Base-by-base conservation (phyloP, 768 basidiomycete genomes). In the Collybia mongolica region DNA sequence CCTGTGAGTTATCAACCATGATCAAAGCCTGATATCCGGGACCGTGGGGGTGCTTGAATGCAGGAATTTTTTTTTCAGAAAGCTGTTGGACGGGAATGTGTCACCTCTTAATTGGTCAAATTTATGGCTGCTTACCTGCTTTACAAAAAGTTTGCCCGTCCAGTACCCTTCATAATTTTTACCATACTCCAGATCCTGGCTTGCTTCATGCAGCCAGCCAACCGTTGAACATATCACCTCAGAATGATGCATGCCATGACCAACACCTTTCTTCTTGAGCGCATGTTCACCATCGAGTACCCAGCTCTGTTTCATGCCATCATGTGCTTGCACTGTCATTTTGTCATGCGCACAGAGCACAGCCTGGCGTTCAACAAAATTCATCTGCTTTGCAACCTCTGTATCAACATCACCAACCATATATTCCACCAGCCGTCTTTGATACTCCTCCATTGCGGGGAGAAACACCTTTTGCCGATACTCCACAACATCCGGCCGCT, bases 81-180 rank as follows among this genome's bases (percentile, higher is more conserved):
- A 68, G 40, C 65, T 67, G 50, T 0, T 17, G 24, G 15, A 22
- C 19, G 4, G 5, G 5, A 18, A 4, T 22, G 6, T 8, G 15
- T 46, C 71, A 70, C 2, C 73, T 72, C 67, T n/a, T n/a, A n/a
- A n/a, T n/a, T n/a, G n/a, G n/a, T n/a, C n/a, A n/a, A n/a, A n/a
- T n/a, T n/a, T n/a, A n/a, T n/a, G n/a, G n/a, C n/a, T n/a, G n/a
- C n/a, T n/a, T n/a, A 54, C 53, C 49, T 57, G 56, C 41, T 54
- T 54, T 39, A 52, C 55, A 41, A 51, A 70, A 0, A 64, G 41
- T 44, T 69, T 60, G 0, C 71, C 66, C 14, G 44, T 67, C 70
- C 69, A 70, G 45, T 65, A 69, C 1, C 74, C 72, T 5, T 74
- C 65, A 51, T 76, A 67, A 57, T 72, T 74, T 44, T 75, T 76